These are phyloP conservation scores for Immersiella caudata DNA, from an alignment of 495 filamentous ascomycete genomes.

Conservation along the genomic window DNA sequence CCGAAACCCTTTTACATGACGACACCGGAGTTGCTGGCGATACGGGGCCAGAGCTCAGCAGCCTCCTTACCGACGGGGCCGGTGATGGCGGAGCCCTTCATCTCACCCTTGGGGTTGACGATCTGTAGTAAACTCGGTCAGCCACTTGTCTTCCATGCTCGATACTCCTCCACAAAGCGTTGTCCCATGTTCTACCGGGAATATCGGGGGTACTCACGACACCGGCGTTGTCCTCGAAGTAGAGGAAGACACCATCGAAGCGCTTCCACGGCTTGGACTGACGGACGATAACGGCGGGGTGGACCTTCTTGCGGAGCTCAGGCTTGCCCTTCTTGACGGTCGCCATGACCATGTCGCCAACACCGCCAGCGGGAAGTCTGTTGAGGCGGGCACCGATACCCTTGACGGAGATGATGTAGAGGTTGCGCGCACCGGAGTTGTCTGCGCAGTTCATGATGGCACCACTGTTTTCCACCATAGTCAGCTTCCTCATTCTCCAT, in stretches of 20 bases:
- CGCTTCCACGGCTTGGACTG: conserved; percentile 99
- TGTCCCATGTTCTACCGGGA: not conserved
- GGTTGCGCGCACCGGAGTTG: conserved; percentile 97
- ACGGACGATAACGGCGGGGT: conserved; percentile 96
- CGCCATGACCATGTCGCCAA: conserved; percentile 99
- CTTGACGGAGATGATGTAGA: conserved; percentile 99
- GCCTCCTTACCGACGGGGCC: conserved; percentile 99
- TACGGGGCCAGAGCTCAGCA: conserved; percentile 99
- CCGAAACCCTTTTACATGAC: conserved; percentile 78
- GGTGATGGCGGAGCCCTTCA: conserved; percentile 99
- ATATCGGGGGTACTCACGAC: conserved; percentile 66
- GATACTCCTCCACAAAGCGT: not conserved
- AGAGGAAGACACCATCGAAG: conserved; percentile 95
- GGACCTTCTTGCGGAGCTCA: conserved; percentile 99
- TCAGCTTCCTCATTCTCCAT: conserved; percentile 26
- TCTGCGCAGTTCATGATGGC: conserved; percentile 97
- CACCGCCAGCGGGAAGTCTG: conserved; percentile 94
- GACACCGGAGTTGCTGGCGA: conserved; percentile 98
- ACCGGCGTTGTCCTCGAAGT: conserved; percentile 99
- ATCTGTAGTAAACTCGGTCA: conserved; percentile 60
- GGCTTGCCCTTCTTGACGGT: conserved; percentile 99
- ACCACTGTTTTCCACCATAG: conserved; percentile 60
- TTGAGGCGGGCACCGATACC: conserved; percentile 98
- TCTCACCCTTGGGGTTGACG: conserved; percentile 99
- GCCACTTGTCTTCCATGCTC: conserved; percentile 11